Conservation (phyloP, 2,329 filamentous ascomycete species). For the Aureobasidium subglaciale region DNA sequence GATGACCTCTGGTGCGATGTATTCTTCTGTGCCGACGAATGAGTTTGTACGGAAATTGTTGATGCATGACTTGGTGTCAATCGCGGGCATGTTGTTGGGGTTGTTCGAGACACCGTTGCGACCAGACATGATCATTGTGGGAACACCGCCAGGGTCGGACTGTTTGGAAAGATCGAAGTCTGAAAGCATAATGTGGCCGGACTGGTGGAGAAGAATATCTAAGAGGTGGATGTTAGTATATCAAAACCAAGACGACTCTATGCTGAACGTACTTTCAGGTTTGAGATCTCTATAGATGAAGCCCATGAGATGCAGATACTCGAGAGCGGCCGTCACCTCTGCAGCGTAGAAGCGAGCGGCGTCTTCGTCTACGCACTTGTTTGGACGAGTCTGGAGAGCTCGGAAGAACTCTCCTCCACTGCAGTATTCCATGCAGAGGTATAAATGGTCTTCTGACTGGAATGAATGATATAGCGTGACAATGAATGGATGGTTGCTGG, state of each 20-base stretch:
- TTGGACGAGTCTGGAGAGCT: constrained; percentile 88
- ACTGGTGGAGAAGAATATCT: constrained; percentile 97
- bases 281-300: constrained; percentile 99
- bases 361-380: constrained; percentile 95
- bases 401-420: constrained; percentile 98
- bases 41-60: constrained; percentile 97
- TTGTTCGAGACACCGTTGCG: constrained; percentile 75
- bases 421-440: constrained; percentile 99
- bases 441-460: constrained; percentile 96
- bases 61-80: constrained; percentile 97
- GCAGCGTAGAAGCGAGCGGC: constrained; percentile 96
- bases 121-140: constrained; percentile 87
- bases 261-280: constrained; percentile 71
- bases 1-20: constrained; percentile 97
- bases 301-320: constrained; percentile 97
- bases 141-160: constrained; percentile 89
- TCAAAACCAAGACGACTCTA: not conserved
- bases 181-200: constrained; percentile 99
- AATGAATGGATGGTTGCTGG: constrained; percentile 98
- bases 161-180: constrained; percentile 99
- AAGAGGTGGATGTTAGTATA: constrained; percentile 31
- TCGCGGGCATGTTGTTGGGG: constrained; percentile 69
- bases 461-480: constrained; percentile 98
- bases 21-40: constrained; percentile 97
- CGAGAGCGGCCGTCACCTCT: constrained; percentile 90